phyloP scores from a whole-genome alignment of 1,284 basidiomycete genomes.

The Exsudoporus floridanus region DNA sequence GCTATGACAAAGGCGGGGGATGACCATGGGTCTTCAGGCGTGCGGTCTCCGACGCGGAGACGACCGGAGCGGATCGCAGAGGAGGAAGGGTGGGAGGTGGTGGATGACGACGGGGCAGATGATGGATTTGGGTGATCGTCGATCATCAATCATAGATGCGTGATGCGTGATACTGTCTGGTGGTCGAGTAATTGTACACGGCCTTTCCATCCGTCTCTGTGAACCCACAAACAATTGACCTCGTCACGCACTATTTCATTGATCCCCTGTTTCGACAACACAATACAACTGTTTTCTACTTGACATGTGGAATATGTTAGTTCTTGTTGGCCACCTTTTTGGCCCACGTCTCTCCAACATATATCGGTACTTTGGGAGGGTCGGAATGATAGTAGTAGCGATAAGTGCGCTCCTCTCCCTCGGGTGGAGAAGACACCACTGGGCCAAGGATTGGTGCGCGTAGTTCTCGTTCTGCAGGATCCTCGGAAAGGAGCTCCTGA shows the following conservation, averaged over 20 bases:
- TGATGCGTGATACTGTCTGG: not conserved
- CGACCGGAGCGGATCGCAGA: slow-evolving; percentile 27
- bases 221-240: no score
- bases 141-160: no score
- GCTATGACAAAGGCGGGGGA: not conserved
- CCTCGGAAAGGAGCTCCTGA: not conserved
- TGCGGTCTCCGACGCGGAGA: slow-evolving; percentile 10
- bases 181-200: no score
- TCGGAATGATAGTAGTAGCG: not conserved
- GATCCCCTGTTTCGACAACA: no score
- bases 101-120: slow-evolving; percentile 38
- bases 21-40: not conserved
- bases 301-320: not conserved
- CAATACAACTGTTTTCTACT: no score
- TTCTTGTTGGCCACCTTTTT: not conserved
- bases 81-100: slow-evolving; percentile 52
- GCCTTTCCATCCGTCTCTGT: no score
- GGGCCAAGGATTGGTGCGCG: slow-evolving; percentile 1
- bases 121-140: slow-evolving; percentile 17
- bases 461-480: slow-evolving; percentile 5
- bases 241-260: no score
- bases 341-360: not conserved
- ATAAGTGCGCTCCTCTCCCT: not conserved
- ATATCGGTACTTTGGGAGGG: not conserved
- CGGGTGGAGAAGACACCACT: not conserved